These are phyloP conservation scores for Candida germanica DNA, from an alignment of 805 yeast species.

Conservation along the genomic window DNA sequence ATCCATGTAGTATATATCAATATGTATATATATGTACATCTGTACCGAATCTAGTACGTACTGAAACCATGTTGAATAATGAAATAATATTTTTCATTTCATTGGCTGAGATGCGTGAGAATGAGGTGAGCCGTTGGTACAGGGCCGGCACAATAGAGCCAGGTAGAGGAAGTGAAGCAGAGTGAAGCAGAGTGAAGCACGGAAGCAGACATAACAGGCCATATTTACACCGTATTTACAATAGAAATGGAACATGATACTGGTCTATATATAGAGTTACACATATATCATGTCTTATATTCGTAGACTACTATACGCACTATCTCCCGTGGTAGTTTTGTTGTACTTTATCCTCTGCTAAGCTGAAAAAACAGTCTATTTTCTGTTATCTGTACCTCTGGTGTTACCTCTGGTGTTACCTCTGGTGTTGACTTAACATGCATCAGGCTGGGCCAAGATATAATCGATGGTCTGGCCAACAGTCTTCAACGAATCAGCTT, in stretches of 20 bases:
- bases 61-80: slow-evolving; percentile 18
- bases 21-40: not conserved
- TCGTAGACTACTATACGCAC: no score
- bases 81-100: slow-evolving; percentile 11
- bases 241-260: no score
- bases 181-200: no score
- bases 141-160: no score
- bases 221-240: no score
- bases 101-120: slow-evolving; percentile 15
- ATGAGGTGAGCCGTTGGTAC: no score
- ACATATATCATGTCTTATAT: no score
- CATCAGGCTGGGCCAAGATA: slow-evolving; percentile 41
- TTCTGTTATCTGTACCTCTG: not conserved
- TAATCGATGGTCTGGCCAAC: slow-evolving; percentile 45
- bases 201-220: no score
- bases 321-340: no score
- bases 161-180: no score
- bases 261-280: no score
- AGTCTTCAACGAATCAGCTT: slow-evolving; percentile 44
- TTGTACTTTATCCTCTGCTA: not conserved
- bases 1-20: no score
- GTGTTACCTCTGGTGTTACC: not conserved
- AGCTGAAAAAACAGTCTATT: not conserved
- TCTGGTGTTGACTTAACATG: slow-evolving; percentile 14
- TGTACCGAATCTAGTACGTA: slow-evolving; percentile 10